A percentile compares a stretch with the other conserved stretches of the same genome.
Conservation (phyloP, 2,329 filamentous ascomycete species). For the Pleurostoma richardsiae region DNA sequence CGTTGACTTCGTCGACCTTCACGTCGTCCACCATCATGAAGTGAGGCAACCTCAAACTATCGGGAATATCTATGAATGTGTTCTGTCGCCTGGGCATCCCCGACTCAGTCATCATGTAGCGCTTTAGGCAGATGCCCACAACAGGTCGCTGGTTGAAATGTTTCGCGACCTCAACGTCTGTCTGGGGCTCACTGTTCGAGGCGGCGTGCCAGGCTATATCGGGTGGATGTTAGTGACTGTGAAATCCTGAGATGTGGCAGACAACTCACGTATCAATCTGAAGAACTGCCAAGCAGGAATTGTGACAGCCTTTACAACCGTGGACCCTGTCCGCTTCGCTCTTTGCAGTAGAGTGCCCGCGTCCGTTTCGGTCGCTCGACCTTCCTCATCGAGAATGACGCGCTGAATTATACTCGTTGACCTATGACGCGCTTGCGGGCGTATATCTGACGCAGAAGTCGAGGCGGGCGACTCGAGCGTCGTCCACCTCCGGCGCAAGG, state of each 20-base stretch:
- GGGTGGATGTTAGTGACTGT: too few relatives aligned
- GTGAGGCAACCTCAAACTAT: conserved; percentile 74
- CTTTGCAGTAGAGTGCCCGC: conserved; percentile 35
- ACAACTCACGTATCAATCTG: conserved; percentile 71
- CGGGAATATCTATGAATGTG: conserved; percentile 86
- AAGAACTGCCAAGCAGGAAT: conserved; percentile 99
- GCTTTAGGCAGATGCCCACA: conserved; percentile 86
- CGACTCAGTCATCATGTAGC: conserved; percentile 71
- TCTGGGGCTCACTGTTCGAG: conserved; percentile 44
- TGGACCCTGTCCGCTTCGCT: conserved; percentile 40
- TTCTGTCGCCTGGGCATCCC: conserved; percentile 68
- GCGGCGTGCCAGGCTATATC: conserved; percentile 75
- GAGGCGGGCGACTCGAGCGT: conserved; percentile 10
- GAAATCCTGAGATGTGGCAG: too few relatives aligned
- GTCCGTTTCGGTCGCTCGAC: conserved; percentile 36
- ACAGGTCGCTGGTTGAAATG: conserved; percentile 85
- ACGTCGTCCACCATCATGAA: conserved; percentile 78
- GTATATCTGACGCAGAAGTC: conserved; percentile 15
- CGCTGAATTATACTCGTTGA: conserved; percentile 60
- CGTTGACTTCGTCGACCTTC: conserved; percentile 51
- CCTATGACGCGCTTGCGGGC: conserved; percentile 36
- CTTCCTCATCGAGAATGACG: conserved; percentile 47
- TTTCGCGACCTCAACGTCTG: conserved; percentile 77
- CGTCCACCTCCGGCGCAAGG: conserved; percentile 28
- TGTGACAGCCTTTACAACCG: conserved; percentile 71